phyloP scores from a whole-genome alignment of 163 green algal genomes.

The Coccomyxa subellipsoidea region DNA sequence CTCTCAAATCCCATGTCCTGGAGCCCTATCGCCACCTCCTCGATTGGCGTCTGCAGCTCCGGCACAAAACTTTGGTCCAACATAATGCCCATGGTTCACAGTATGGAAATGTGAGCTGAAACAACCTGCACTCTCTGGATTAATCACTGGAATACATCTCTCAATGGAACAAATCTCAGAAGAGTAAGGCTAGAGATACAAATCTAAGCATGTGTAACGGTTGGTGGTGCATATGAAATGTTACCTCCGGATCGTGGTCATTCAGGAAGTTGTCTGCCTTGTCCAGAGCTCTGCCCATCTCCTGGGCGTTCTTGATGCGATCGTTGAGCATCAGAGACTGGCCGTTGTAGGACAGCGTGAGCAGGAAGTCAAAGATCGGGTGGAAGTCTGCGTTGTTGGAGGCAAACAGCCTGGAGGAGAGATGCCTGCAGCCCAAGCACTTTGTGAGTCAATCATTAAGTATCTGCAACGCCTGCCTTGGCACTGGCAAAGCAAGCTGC shows the following conservation, averaged over 20 bases:
- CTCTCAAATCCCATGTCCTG: constrained; percentile 64
- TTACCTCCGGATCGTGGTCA: constrained; percentile 45
- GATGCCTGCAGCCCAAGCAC: not conserved
- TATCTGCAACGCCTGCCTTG: no score
- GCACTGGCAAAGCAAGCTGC: no score
- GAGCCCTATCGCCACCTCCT: constrained; percentile 37
- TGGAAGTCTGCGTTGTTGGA: constrained; percentile 13
- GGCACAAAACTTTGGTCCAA: no score
- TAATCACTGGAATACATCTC: no score
- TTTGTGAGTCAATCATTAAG: no score
- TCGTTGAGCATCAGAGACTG: constrained; percentile 28
- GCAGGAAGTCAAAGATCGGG: constrained; percentile 47
- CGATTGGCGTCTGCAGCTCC: constrained; percentile 24
- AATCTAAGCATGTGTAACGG: no score
- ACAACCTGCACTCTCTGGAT: no score
- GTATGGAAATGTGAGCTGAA: no score
- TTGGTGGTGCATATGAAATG: no score
- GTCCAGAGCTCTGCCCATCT: constrained; percentile 32
- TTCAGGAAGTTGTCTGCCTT: constrained; percentile 45
- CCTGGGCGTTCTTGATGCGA: constrained; percentile 26
- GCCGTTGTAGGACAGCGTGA: constrained; percentile 34
- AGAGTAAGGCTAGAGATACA: no score
- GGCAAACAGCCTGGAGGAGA: constrained; percentile 1
- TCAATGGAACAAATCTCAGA: no score
- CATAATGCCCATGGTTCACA: no score